Evolutionary conservation across 257 asterid genomes (phyloP).

Genomic region (Salvia splendens): DNA sequence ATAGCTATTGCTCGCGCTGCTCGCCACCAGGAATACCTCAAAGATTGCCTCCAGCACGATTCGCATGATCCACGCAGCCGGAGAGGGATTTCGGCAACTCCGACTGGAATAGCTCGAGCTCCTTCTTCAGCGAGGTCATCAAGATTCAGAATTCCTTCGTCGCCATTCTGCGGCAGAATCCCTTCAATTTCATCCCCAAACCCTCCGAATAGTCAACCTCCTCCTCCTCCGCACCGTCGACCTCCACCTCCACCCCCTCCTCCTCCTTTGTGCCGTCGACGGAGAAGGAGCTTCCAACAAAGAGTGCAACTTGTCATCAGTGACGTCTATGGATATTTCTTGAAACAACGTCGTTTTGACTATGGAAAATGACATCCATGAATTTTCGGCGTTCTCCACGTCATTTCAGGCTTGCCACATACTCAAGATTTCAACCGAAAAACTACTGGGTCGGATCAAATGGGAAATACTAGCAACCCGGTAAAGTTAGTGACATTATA

Average conservation of each 20-base stretch:
- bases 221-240: slow-evolving; percentile 29
- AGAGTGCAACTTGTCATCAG: slow-evolving; percentile 98
- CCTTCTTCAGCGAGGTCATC: slow-evolving; percentile 72
- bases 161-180: slow-evolving; percentile 45
- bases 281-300: slow-evolving; percentile 67
- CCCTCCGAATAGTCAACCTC: slow-evolving; percentile 74
- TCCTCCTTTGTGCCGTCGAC: not conserved
- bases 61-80: slow-evolving; percentile 86
- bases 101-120: slow-evolving; percentile 61
- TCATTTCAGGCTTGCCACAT: no score
- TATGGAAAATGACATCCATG: no score
- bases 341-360: no score
- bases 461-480: no score
- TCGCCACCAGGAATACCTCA: slow-evolving; percentile 77
- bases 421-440: no score
- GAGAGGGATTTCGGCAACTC: slow-evolving; percentile 65
- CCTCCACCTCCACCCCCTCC: no score
- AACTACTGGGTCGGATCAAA: no score
- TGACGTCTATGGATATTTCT: slow-evolving; percentile 49
- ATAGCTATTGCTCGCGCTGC: slow-evolving; percentile 26
- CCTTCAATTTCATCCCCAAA: slow-evolving; percentile 48
- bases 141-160: slow-evolving; percentile 72
- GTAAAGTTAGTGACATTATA: no score
- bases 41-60: slow-evolving; percentile 90
- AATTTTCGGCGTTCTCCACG: no score